A percentile compares a stretch with the other conserved stretches of the same genome.
phyloP scores from a whole-genome alignment of 2,329 filamentous ascomycete genomes.

The Aureobasidium sp. region DNA sequence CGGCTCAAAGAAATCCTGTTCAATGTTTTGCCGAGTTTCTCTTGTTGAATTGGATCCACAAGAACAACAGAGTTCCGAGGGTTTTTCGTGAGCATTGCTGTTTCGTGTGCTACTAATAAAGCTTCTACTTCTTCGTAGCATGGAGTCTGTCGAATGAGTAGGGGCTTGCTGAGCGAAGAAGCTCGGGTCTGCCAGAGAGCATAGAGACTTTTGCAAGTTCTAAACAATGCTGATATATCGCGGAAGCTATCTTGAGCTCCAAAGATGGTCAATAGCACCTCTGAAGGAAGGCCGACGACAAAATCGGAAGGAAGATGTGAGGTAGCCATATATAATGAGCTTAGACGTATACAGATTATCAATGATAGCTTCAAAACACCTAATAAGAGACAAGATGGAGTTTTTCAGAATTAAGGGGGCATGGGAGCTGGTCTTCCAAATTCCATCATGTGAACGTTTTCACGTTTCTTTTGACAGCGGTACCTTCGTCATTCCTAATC shows the following conservation, averaged over 20 bases:
- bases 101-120: background rate
- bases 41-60: background rate
- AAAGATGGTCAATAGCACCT: slow-evolving; percentile 4
- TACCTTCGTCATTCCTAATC: background rate
- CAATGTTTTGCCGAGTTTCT: background rate
- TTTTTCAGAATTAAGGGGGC: background rate
- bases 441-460: slow-evolving; percentile 8
- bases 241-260: slow-evolving; percentile 13
- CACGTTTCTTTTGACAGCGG: slow-evolving; percentile 4
- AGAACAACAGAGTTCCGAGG: background rate
- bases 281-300: background rate
- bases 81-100: background rate
- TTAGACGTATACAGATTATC: background rate
- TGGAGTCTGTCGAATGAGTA: background rate
- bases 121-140: background rate
- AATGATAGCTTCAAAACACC: background rate
- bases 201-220: slow-evolving; percentile 2
- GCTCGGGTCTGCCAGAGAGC: background rate
- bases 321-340: background rate
- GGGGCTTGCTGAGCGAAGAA: background rate
- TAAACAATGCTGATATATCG: background rate
- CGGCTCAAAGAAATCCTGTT: background rate
- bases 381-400: background rate
- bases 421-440: background rate
- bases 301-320: background rate